phyloP scores from a whole-genome alignment of 2,329 filamentous ascomycete species.

The Cladobotryum protrusum region DNA sequence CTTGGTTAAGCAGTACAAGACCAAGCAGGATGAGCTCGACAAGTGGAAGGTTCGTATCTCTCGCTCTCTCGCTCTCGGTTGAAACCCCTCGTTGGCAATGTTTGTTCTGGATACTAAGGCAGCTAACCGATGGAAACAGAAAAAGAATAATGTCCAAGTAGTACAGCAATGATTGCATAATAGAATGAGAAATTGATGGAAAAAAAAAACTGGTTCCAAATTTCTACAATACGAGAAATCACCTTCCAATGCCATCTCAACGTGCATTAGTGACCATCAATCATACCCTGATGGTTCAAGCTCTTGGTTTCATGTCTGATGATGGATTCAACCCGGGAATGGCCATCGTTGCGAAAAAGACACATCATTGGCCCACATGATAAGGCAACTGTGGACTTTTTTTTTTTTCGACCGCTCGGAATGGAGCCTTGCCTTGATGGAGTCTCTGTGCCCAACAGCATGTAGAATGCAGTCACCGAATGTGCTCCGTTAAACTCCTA shows the following conservation, averaged over 20 bases:
- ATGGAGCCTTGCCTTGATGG: constrained; percentile 37
- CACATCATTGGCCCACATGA: not conserved
- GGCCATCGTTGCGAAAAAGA: constrained; percentile 1
- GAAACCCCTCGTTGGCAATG: constrained; percentile 9
- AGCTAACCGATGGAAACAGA: constrained; percentile 43
- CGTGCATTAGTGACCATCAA: not conserved
- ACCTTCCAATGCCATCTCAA: not conserved
- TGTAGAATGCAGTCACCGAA: constrained; percentile 16
- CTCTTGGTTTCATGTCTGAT: too few species aligned
- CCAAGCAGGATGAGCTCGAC: constrained; percentile 90
- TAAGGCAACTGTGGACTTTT: not conserved
- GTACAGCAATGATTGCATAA: constrained; percentile 60
- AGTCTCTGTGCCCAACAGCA: constrained; percentile 45
- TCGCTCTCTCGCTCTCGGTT: not conserved
- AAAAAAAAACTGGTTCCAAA: constrained; percentile 7
- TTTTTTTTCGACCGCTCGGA: constrained; percentile 13
- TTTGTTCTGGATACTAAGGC: too few species aligned
- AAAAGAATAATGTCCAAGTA: constrained; percentile 84
- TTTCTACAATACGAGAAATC: not conserved
- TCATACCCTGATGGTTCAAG: not conserved
- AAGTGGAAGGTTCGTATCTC: constrained; percentile 80
- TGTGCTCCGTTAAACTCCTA: constrained; percentile 9
- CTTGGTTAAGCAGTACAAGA: constrained; percentile 92
- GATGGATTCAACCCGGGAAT: constrained; percentile 3
- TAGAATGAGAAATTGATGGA: constrained; percentile 15